These are phyloP conservation scores for Starmera amethionina DNA, from an alignment of 805 yeast genomes.

Conservation along the genomic window DNA sequence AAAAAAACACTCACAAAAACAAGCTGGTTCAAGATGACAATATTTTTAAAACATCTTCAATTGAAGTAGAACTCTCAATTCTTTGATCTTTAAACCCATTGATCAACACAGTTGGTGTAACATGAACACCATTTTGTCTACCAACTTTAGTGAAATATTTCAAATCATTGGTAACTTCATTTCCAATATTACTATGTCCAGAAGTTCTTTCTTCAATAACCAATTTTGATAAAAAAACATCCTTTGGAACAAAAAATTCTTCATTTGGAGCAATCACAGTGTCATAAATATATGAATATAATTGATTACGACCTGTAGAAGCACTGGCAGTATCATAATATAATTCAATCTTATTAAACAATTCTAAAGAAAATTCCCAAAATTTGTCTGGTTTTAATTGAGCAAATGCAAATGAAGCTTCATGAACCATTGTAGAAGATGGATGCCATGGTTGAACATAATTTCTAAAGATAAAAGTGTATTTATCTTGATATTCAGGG, in stretches of 20 bases:
- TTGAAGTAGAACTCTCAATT: constrained; percentile 54
- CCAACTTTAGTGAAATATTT: constrained; percentile 67
- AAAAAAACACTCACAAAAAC: too few relatives aligned
- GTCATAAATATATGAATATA: constrained; percentile 42
- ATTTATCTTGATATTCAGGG: constrained; percentile 41
- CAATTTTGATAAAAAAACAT: constrained; percentile 22
- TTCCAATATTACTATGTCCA: constrained; percentile 43
- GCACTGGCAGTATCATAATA: constrained; percentile 57
- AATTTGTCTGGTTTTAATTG: constrained; percentile 40
- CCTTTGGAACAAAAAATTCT: constrained; percentile 14
- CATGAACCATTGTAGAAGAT: constrained; percentile 56
- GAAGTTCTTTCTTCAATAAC: constrained; percentile 15
- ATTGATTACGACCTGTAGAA: constrained; percentile 43
- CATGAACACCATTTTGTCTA: constrained; percentile 72
- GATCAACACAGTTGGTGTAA: constrained; percentile 71
- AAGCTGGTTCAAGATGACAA: constrained; percentile 11
- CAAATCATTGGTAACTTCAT: constrained; percentile 46
- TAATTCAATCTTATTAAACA: constrained; percentile 44
- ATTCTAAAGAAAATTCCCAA: constrained; percentile 44
- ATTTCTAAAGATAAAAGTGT: constrained; percentile 44
- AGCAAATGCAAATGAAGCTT: constrained; percentile 65
- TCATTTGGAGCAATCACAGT: constrained; percentile 35
- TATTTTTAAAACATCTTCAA: constrained; percentile 26
- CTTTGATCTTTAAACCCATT: constrained; percentile 53
- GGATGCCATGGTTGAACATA: constrained; percentile 93